These are phyloP conservation scores for Stachybotrys chlorohalonatus DNA, from an alignment of 2,329 filamentous ascomycete genomes.

Conservation along the genomic window DNA sequence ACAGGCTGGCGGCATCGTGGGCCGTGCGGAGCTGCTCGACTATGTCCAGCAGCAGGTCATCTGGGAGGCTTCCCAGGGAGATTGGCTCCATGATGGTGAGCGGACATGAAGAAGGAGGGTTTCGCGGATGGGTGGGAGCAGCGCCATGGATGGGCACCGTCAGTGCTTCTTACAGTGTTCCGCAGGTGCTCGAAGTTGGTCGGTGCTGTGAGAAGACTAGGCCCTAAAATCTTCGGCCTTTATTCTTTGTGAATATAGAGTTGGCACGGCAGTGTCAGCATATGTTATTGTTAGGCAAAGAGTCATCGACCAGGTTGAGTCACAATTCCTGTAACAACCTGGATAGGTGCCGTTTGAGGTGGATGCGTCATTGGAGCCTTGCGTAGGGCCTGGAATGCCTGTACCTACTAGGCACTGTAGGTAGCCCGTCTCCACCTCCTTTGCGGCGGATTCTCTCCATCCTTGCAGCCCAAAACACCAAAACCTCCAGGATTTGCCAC, in stretches of 20 bases:
- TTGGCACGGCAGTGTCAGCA: too few species aligned
- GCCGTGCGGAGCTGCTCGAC: slow-evolving; percentile 38
- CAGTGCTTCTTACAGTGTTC: too few species aligned
- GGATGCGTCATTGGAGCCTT: background rate
- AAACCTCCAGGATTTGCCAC: background rate
- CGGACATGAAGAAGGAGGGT: background rate
- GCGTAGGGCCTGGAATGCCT: background rate
- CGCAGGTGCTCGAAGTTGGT: too few species aligned
- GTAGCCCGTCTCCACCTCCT: background rate
- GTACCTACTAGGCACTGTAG: too few species aligned
- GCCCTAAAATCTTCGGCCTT: too few species aligned
- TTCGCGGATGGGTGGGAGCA: background rate
- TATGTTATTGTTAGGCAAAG: too few species aligned
- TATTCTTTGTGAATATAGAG: too few species aligned
- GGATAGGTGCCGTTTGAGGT: background rate
- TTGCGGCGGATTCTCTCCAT: background rate
- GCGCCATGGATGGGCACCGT: too few species aligned
- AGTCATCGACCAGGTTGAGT: too few species aligned
- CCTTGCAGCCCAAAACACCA: background rate
- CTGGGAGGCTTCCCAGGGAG: slow-evolving; percentile 33
- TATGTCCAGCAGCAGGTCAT: slow-evolving; percentile 41
- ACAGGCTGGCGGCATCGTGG: slow-evolving; percentile 34
- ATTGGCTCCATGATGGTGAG: slow-evolving; percentile 12
- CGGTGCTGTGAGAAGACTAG: too few species aligned
- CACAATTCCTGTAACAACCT: too few species aligned